These are phyloP conservation scores for Tolypocladium amazonense DNA, from an alignment of 2,329 filamentous ascomycete species.

Conservation along the genomic window DNA sequence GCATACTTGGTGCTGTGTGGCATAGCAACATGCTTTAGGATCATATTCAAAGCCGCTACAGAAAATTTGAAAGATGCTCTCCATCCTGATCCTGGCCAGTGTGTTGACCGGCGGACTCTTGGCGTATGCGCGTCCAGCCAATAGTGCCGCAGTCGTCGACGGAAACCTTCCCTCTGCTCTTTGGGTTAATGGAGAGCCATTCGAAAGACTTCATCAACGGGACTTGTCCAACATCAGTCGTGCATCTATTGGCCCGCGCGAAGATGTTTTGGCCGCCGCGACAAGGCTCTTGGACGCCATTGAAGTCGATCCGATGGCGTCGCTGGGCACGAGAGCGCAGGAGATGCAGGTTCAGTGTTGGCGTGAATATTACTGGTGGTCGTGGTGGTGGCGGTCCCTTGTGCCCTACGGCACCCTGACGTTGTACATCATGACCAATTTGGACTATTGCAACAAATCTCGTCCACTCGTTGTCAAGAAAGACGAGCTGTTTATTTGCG, in stretches of 20 bases:
- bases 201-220: background rate
- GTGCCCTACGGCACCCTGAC: background rate
- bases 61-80: background rate
- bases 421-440: background rate
- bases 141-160: background rate
- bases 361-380: rapidly evolving
- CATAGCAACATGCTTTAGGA: background rate
- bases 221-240: background rate
- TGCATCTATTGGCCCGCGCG: background rate
- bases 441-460: background rate
- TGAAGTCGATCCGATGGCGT: background rate
- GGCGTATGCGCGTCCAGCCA: background rate
- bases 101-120: background rate
- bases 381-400: background rate
- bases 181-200: background rate
- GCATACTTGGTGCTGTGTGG: too few relatives aligned
- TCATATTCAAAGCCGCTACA: background rate
- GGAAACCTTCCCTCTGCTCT: background rate
- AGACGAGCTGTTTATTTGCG: background rate
- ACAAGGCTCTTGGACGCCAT: background rate
- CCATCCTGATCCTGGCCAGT: background rate
- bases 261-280: background rate
- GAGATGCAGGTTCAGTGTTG: background rate
- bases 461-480: background rate
- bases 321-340: background rate